Evolutionary conservation across 306 rosid species (phyloP).

Genomic region (Vachellia pachyceras): DNA sequence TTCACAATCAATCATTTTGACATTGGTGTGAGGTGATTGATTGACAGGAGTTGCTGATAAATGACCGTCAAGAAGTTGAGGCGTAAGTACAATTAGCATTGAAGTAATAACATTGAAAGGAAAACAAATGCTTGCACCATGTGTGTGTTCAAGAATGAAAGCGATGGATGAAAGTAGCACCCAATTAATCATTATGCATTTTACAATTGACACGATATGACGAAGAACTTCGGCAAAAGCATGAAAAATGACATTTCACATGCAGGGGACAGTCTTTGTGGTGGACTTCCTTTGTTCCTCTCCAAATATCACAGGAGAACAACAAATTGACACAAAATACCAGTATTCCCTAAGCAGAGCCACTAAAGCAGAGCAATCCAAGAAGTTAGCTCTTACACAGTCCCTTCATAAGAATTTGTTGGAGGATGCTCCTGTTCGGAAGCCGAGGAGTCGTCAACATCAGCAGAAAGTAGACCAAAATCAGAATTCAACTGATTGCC

Average conservation of each 20-base stretch:
- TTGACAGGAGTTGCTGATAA: slow-evolving; percentile 42
- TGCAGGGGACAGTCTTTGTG: background rate
- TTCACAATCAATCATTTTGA: slow-evolving; percentile 49
- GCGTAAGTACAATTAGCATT: slow-evolving; percentile 9
- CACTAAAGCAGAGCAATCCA: slow-evolving; percentile 1
- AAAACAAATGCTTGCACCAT: background rate
- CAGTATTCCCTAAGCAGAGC: background rate
- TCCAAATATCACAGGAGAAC: background rate
- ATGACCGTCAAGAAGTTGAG: slow-evolving; percentile 45
- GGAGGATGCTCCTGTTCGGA: slow-evolving; percentile 38
- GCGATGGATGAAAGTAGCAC: background rate
- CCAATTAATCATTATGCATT: background rate
- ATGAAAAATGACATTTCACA: background rate
- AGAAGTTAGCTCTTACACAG: slow-evolving; percentile 53
- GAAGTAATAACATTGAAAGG: background rate
- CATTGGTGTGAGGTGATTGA: slow-evolving; percentile 40
- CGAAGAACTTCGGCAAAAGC: background rate
- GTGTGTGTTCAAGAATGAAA: background rate
- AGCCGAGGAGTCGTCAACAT: slow-evolving; percentile 46
- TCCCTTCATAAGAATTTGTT: slow-evolving; percentile 32
- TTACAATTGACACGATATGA: background rate
- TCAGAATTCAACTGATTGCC: slow-evolving; percentile 50
- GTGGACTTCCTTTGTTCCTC: background rate
- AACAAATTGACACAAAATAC: background rate
- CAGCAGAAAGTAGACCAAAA: slow-evolving; percentile 41